Evolutionary conservation across 306 rosid genomes (phyloP), one percentile per base, ranked within the genome.

Genomic region (Cucumis hystrix): DNA sequence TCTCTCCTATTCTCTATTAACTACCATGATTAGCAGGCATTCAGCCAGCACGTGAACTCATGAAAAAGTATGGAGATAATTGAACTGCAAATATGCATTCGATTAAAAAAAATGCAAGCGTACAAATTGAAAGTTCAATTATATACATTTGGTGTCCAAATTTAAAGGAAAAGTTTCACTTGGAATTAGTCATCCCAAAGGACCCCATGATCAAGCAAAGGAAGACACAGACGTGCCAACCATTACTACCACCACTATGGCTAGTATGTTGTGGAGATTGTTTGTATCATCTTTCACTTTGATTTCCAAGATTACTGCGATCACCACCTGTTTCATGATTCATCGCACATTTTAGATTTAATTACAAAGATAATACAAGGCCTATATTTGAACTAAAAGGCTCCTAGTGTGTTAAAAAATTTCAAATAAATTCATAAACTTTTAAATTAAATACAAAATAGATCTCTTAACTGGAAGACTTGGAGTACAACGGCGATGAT

Each of bases 191-290:
- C 98, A 93, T 1, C 90, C 96, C 0, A 91, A 85, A 1, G 98
- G 98, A 0, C 96, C 98, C 98, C 98, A 91, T 6, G 98, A 93
- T 97, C 98, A 93, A 0, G 98, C 98, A 47, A 93, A 93, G 2
- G 90, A 75, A 0, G 94, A 82, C 35, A 93, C 98, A 16, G 82
- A 93, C 1, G 84, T 74, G 80, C 98, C 91, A 0, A 93, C 77
- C 92, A 93, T 18, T 1, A 91, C 79, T 20, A 93, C 96, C 18
- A 93, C 96, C 0, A 93, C 8, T 11, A 88, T 67, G 10, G 85
- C 98, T 10, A 18, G 79, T 1, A 84, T 86, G 43, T 80, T 80
- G 23, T 75, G 39, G 1, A 93, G 88, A 14, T 80, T 43, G 0
- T 64, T 55, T 0, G 82, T 52, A 60, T 84, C 78, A 64, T 93